Conservation (phyloP, 1,139 yeast species). For the Candida glucosophila region DNA sequence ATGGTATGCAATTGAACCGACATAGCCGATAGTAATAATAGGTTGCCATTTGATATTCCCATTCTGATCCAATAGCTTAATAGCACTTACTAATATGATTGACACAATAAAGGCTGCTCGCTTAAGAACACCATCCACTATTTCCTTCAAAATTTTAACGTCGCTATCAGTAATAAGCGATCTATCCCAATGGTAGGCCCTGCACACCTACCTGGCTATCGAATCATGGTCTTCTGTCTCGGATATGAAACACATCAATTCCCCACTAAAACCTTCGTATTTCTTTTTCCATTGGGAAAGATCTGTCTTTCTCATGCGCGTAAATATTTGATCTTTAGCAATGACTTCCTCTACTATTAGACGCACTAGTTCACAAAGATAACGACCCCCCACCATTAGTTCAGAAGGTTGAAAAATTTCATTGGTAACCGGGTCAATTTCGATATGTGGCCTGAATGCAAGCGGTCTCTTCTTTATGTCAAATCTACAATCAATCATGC, state of each 20-base stretch:
- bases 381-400: conserved; percentile 46
- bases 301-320: conserved; percentile 5
- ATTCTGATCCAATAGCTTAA: conserved; percentile 28
- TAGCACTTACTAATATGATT: conserved; percentile 24
- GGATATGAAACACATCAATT: conserved; percentile 28
- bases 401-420: conserved; percentile 47
- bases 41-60: conserved; percentile 7
- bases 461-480: conserved; percentile 9
- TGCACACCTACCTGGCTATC: conserved; percentile 14
- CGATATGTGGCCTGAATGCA: conserved; percentile 26
- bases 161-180: conserved; percentile 15
- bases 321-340: conserved; percentile 22
- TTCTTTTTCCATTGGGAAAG: conserved; percentile 4
- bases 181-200: conserved; percentile 16
- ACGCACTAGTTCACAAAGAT: conserved; percentile 45
- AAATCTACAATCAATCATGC: conserved; percentile 27
- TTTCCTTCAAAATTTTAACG: conserved; percentile 16
- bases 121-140: conserved; percentile 21
- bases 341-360: conserved; percentile 29
- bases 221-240: conserved; percentile 17
- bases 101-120: conserved; percentile 38
- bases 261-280: conserved; percentile 35
- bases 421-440: conserved; percentile 18
- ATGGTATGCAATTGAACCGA: conserved; percentile 34
- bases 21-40: conserved; percentile 30